These are phyloP conservation scores for Myxozyma neglecta DNA, from an alignment of 805 yeast species.

Conservation along the genomic window DNA sequence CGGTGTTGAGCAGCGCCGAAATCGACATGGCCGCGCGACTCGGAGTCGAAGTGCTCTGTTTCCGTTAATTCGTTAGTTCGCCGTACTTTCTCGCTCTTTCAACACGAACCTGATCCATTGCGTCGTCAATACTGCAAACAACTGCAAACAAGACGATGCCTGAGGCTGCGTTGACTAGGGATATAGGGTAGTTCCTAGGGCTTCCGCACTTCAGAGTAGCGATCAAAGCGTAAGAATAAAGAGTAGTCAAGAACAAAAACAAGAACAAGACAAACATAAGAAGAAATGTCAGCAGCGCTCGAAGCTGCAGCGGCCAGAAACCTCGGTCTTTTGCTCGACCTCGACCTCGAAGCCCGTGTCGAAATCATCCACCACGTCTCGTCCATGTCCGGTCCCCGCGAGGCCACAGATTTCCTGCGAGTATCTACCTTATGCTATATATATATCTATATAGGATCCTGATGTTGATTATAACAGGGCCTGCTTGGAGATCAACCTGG, in stretches of 20 bases:
- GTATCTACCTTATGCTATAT: conserved; percentile 5
- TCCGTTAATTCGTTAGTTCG: too few relatives aligned
- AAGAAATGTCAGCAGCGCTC: conserved; percentile 1
- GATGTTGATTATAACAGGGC: background rate
- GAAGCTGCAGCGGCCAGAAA: conserved; percentile 16
- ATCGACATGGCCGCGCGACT: conserved; percentile 28
- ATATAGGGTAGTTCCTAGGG: too few relatives aligned
- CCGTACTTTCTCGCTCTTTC: too few relatives aligned
- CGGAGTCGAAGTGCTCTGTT: background rate
- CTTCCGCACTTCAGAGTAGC: too few relatives aligned
- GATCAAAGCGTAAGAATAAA: too few relatives aligned
- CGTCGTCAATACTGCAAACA: background rate
- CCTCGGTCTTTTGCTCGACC: conserved; percentile 47
- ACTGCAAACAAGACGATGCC: background rate
- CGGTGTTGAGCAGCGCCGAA: conserved; percentile 27
- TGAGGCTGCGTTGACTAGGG: background rate
- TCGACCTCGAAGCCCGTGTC: conserved; percentile 56
- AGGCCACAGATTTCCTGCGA: conserved; percentile 52
- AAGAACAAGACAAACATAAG: too few relatives aligned
- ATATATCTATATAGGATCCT: background rate
- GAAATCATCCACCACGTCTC: conserved; percentile 59
- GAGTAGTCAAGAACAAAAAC: too few relatives aligned
- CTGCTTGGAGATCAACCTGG: conserved; percentile 28
- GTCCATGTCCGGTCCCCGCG: conserved; percentile 49
- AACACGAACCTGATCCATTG: background rate